Base-by-base conservation (phyloP, 2,329 filamentous ascomycete species). In the Fusarium mangiferae region DNA sequence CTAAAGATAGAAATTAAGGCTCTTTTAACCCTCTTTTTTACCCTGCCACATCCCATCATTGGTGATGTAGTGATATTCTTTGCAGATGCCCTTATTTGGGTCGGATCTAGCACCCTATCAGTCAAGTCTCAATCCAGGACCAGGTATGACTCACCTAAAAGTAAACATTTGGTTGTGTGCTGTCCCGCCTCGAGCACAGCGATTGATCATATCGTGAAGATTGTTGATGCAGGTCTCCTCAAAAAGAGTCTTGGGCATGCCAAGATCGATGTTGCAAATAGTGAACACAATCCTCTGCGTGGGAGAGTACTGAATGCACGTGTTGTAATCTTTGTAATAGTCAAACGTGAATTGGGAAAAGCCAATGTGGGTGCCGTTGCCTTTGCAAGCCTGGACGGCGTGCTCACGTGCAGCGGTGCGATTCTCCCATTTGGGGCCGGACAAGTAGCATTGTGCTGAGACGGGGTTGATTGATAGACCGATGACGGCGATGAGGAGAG, bases 301-400 rank as follows among this genome's bases (percentile, higher is more conserved):
- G 7, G 26, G 17, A 13, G 45, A 52, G 14, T 28, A n/a, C 45
- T 60, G 45, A 26, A 52, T 11, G 45, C 28, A 60, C 12, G 38
- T 28, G 5, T n/a, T n/a, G 6, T 13, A 22, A 35, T 22, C 3
- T 3, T 10, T n/a, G n/a, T n/a, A n/a, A n/a, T n/a, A n/a, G n/a
- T n/a, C n/a, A n/a, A n/a, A n/a, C n/a, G n/a, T n/a, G n/a, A n/a
- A n/a, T n/a, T n/a, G n/a, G n/a, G n/a, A n/a, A n/a, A n/a, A n/a
- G n/a, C n/a, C n/a, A n/a, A n/a, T n/a, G n/a, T n/a, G n/a, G n/a
- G n/a, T n/a, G n/a, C n/a, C n/a, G n/a, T n/a, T n/a, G n/a, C 28
- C 28, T 22, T 24, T 42, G 3, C 45, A 60, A 7, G 28, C n/a
- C 13, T 10, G 11, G 3, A 26, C 7, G 17, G 26, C 45, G 28